These are phyloP conservation scores for Saccharata proteae DNA, from an alignment of 2,329 filamentous ascomycete species.

Conservation along the genomic window DNA sequence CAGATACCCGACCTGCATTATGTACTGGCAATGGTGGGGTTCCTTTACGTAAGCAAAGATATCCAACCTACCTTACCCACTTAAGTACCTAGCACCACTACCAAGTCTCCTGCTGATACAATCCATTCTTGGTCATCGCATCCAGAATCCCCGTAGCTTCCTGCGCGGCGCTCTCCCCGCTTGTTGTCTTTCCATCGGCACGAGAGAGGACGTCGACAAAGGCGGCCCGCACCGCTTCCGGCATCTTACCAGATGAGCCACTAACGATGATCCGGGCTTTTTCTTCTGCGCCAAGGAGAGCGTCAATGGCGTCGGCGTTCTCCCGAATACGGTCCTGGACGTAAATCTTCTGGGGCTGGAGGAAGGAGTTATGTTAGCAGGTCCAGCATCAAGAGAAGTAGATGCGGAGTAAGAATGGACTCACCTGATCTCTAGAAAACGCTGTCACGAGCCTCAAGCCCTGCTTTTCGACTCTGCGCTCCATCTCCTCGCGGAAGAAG, in stretches of 20 bases:
- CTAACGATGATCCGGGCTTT: constrained; percentile 46
- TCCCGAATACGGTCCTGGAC: constrained; percentile 52
- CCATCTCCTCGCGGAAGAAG: constrained; percentile 60
- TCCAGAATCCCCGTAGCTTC: constrained; percentile 45
- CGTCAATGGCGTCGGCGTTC: constrained; percentile 37
- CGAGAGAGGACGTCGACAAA: constrained; percentile 47
- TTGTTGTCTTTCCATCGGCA: constrained; percentile 31
- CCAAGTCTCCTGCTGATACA: constrained; percentile 62
- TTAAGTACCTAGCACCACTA: too few species aligned
- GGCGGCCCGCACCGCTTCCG: constrained; percentile 54
- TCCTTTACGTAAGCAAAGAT: too few species aligned
- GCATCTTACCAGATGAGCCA: constrained; percentile 57
- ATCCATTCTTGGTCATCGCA: constrained; percentile 47
- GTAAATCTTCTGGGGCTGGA: constrained; percentile 47
- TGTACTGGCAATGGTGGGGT: too few species aligned
- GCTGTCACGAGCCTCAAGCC: constrained; percentile 47
- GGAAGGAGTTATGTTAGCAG: constrained; percentile 4
- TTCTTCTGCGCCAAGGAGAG: constrained; percentile 40
- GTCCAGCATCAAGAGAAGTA: background rate
- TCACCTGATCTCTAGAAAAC: constrained; percentile 56
- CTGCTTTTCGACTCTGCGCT: constrained; percentile 27
- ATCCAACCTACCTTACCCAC: too few species aligned
- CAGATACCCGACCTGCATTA: too few species aligned
- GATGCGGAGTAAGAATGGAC: constrained; percentile 3
- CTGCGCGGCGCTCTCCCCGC: too few species aligned